Conservation (phyloP, 495 filamentous ascomycete genomes). For the Podospora sp. region DNA sequence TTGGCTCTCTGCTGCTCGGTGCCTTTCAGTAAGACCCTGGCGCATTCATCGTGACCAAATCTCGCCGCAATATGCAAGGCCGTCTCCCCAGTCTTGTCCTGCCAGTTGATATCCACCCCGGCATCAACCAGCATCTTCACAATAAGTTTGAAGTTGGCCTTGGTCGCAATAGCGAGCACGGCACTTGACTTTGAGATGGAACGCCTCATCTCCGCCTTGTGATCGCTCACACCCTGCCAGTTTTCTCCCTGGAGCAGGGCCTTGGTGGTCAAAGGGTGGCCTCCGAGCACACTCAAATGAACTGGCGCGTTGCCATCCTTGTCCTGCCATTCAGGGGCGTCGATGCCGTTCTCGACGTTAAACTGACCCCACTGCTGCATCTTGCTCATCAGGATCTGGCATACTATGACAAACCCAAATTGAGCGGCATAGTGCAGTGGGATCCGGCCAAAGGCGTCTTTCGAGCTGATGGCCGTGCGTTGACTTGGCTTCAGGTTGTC, state of each 20-base stretch:
- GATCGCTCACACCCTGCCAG: constrained; percentile 61
- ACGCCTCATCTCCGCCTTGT: constrained; percentile 64
- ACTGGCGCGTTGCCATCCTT: constrained; percentile 87
- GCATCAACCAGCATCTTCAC: constrained; percentile 86
- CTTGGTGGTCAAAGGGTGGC: constrained; percentile 82
- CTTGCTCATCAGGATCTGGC: constrained; percentile 80
- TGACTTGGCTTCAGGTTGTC: constrained; percentile 70
- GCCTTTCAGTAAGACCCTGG: constrained; percentile 70
- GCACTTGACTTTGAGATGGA: constrained; percentile 81
- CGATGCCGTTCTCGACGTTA: constrained; percentile 79
- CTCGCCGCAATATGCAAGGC: constrained; percentile 90
- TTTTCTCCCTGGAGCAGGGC: constrained; percentile 78
- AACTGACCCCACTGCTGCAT: constrained; percentile 91
- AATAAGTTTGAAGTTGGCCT: constrained; percentile 78
- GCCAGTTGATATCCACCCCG: constrained; percentile 91
- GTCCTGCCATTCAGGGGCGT: constrained; percentile 86
- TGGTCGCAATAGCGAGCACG: constrained; percentile 84
- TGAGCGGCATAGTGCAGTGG: constrained; percentile 95
- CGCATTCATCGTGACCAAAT: constrained; percentile 82
- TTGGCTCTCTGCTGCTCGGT: constrained; percentile 69
- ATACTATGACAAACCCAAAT: constrained; percentile 87
- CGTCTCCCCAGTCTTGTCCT: constrained; percentile 90
- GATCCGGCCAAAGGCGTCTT: constrained; percentile 79
- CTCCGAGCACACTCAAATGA: constrained; percentile 89
- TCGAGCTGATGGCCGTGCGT: constrained; percentile 63